These are phyloP conservation scores for Ogataea pignaliae DNA, from an alignment of 805 yeast genomes.

Conservation along the genomic window DNA sequence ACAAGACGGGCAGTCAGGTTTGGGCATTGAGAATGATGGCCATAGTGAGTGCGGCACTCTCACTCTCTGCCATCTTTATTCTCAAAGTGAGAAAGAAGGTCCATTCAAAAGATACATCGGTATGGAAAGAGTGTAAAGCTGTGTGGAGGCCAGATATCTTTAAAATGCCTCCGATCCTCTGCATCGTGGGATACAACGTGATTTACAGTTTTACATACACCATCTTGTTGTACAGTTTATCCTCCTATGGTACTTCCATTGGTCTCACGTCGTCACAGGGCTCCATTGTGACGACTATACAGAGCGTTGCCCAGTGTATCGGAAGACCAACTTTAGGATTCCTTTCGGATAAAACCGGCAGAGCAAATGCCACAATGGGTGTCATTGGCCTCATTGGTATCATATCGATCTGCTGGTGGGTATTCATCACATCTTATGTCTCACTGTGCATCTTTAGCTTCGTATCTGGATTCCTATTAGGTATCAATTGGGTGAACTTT, in stretches of 20 bases:
- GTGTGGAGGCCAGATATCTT: slow-evolving; percentile 13
- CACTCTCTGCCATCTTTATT: slow-evolving; percentile 15
- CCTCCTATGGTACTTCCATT: slow-evolving; percentile 43
- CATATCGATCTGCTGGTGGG: slow-evolving; percentile 45
- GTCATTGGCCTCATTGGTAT: slow-evolving; percentile 33
- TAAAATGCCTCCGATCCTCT: slow-evolving; percentile 21
- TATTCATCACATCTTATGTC: slow-evolving; percentile 38
- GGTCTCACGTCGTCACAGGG: slow-evolving; percentile 47
- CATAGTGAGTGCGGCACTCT: slow-evolving; percentile 23
- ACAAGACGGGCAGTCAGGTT: slow-evolving; percentile 36
- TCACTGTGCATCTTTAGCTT: slow-evolving; percentile 40
- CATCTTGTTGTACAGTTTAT: slow-evolving; percentile 38
- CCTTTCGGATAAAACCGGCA: slow-evolving; percentile 42
- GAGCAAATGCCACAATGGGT: slow-evolving; percentile 40
- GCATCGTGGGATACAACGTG: slow-evolving; percentile 21
- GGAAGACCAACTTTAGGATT: slow-evolving; percentile 50
- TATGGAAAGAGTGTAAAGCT: slow-evolving; percentile 15
- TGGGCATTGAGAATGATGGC: slow-evolving; percentile 47
- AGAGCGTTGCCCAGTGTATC: slow-evolving; percentile 42
- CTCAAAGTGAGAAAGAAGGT: slow-evolving; percentile 21
- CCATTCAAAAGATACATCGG: slow-evolving; percentile 14
- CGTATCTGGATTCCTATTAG: slow-evolving; percentile 41
- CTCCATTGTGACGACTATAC: slow-evolving; percentile 40
- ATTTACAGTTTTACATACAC: slow-evolving; percentile 31
- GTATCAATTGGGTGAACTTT: slow-evolving; percentile 39